These are phyloP conservation scores for Cotoneaster glaucophyllus DNA, from an alignment of 306 rosid species.

Conservation along the genomic window DNA sequence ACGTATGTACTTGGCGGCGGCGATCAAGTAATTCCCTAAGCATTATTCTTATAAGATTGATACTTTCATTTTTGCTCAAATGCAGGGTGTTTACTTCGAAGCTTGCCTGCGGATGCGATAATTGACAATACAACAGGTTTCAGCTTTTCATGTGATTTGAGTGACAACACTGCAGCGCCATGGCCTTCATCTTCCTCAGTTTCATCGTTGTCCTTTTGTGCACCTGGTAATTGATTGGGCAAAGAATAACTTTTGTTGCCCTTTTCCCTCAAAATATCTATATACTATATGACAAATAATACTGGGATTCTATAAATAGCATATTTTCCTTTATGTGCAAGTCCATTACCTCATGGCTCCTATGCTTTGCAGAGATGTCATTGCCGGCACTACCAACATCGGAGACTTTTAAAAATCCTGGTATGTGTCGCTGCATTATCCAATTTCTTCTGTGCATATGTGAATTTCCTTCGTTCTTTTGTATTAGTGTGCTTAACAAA, in stretches of 20 bases:
- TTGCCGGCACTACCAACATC: conserved; percentile 90
- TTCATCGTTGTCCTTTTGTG: conserved; percentile 81
- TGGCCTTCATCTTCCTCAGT: conserved; percentile 93
- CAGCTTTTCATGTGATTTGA: conserved; percentile 91
- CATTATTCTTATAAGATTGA: not conserved
- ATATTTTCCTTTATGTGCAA: conserved; percentile 5
- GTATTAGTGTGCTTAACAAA: not conserved
- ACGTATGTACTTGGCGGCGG: not conserved
- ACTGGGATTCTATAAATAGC: conserved; percentile 5
- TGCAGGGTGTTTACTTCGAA: conserved; percentile 90
- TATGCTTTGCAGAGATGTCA: conserved; percentile 80
- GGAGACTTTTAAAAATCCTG: conserved; percentile 70
- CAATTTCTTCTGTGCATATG: not conserved
- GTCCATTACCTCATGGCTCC: not conserved
- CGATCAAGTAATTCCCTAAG: not conserved
- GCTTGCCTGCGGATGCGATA: conserved; percentile 80
- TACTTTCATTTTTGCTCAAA: conserved; percentile 6
- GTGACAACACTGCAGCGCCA: conserved; percentile 86
- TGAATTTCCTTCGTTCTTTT: not conserved
- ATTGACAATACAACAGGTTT: conserved; percentile 74
- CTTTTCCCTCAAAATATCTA: not conserved
- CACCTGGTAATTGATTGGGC: conserved; percentile 65
- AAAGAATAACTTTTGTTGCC: not conserved
- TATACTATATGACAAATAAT: not conserved
- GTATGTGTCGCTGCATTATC: conserved; percentile 39